Conservation (phyloP, 116 monocot species). For the Phalaenopsis hybrid region DNA sequence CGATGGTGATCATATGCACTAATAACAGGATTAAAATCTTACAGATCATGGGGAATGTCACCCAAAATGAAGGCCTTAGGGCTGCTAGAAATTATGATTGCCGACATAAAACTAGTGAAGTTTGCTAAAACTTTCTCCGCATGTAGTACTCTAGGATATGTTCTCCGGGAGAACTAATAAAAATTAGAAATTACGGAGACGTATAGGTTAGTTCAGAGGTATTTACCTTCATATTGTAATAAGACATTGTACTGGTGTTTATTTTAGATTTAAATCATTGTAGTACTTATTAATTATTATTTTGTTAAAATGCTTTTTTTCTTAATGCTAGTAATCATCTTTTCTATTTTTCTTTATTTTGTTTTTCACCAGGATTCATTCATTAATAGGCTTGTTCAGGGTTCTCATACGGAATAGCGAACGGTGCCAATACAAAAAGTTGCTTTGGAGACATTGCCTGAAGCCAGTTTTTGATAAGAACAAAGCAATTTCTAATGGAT, state of each 20-base stretch:
- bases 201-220: neutral
- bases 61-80: neutral
- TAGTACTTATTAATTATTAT: neutral
- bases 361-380: constrained; percentile 1
- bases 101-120: no score
- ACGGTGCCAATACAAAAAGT: constrained; percentile 8
- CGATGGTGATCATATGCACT: no score
- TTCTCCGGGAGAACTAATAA: no score
- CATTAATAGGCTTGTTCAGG: constrained; percentile 1
- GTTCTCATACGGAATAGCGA: constrained; percentile 5
- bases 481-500: neutral
- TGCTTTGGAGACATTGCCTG: constrained; percentile 11
- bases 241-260: neutral
- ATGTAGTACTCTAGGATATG: no score
- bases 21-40: no score
- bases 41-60: no score
- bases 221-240: neutral
- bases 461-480: neutral
- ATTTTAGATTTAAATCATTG: neutral
- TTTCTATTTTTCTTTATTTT: neutral
- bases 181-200: neutral
- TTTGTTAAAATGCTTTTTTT: neutral
- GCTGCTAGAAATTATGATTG: no score
- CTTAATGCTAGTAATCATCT: neutral
- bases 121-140: no score